Conservation (phyloP, 2,329 filamentous ascomycete genomes). For the Helotiales sp. region DNA sequence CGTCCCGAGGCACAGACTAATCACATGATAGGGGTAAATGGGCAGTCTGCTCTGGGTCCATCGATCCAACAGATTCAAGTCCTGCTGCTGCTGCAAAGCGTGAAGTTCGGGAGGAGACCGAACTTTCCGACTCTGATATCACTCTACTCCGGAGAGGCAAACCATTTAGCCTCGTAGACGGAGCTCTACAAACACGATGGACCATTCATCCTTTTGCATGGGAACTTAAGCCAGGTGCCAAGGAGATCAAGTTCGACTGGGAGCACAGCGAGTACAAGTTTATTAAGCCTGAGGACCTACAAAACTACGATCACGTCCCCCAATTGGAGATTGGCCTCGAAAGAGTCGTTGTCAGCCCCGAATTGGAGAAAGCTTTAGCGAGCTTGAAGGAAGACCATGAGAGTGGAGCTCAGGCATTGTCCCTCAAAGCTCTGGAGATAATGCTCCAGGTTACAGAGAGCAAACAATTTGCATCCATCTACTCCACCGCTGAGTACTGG, state of each 20-base stretch:
- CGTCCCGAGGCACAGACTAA: neutral
- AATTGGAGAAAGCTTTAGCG: slow-evolving; percentile 48
- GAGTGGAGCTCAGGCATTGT: slow-evolving; percentile 60
- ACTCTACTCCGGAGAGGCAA: slow-evolving; percentile 45
- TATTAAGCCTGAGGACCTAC: slow-evolving; percentile 46
- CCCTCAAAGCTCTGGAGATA: slow-evolving; percentile 49
- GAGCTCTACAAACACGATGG: slow-evolving; percentile 56
- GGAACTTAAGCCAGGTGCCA: slow-evolving; percentile 42
- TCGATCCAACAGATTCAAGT: slow-evolving; percentile 52
- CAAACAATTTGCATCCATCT: slow-evolving; percentile 32
- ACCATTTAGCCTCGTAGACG: slow-evolving; percentile 56
- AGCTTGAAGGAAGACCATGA: slow-evolving; percentile 55
- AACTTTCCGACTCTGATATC: slow-evolving; percentile 41
- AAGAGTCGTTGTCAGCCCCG: slow-evolving; percentile 50
- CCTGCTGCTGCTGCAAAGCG: slow-evolving; percentile 60
- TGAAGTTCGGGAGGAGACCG: slow-evolving; percentile 63
- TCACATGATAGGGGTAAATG: slow-evolving; percentile 49
- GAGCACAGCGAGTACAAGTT: slow-evolving; percentile 64
- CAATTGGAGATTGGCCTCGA: slow-evolving; percentile 56
- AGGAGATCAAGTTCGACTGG: slow-evolving; percentile 57
- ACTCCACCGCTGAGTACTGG: slow-evolving; percentile 51
- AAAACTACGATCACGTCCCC: slow-evolving; percentile 54
- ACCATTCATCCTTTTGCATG: slow-evolving; percentile 64
- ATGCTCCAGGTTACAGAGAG: slow-evolving; percentile 47
- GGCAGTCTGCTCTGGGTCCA: slow-evolving; percentile 62